These are phyloP conservation scores for Colletotrichum lindemuthianum DNA, from an alignment of 2,329 filamentous ascomycete genomes.

Conservation along the genomic window DNA sequence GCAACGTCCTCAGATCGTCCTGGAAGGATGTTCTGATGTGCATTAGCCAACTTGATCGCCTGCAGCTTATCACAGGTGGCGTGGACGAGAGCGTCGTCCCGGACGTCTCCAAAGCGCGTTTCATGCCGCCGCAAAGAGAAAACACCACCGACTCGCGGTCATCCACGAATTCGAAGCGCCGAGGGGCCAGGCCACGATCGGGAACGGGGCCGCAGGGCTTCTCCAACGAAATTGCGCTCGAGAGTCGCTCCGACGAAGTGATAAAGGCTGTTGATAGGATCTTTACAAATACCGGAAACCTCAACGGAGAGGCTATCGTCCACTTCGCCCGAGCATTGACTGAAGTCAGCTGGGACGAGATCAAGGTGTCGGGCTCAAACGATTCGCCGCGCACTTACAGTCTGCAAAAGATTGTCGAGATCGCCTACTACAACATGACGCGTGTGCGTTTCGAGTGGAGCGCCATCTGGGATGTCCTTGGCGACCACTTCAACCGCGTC, in stretches of 20 bases:
- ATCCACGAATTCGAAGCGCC: conserved; percentile 69
- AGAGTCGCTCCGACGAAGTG: conserved; percentile 92
- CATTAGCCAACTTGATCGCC: conserved; percentile 92
- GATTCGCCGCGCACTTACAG: conserved; percentile 97
- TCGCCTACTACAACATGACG: conserved; percentile 99
- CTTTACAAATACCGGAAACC: conserved; percentile 93
- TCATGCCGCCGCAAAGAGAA: conserved; percentile 68
- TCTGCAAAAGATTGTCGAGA: conserved; percentile 97
- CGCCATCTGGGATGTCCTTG: conserved; percentile 96
- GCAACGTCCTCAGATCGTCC: conserved; percentile 86
- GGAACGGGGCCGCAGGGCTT: conserved; percentile 72
- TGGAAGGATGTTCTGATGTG: conserved; percentile 97
- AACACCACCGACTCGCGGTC: conserved; percentile 69
- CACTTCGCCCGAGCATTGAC: conserved; percentile 93
- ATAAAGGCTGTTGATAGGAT: conserved; percentile 94
- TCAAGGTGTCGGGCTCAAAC: conserved; percentile 94
- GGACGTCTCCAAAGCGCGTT: conserved; percentile 86
- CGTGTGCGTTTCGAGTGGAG: conserved; percentile 98
- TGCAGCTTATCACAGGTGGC: conserved; percentile 94
- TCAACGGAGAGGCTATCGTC: conserved; percentile 93
- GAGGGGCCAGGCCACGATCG: conserved; percentile 56
- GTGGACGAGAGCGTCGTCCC: conserved; percentile 93
- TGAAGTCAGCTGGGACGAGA: conserved; percentile 99
- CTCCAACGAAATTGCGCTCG: conserved; percentile 84
- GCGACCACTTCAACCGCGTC: conserved; percentile 97